Conservation (phyloP, 2,329 filamentous ascomycete species). For the Didymella lethalis region DNA sequence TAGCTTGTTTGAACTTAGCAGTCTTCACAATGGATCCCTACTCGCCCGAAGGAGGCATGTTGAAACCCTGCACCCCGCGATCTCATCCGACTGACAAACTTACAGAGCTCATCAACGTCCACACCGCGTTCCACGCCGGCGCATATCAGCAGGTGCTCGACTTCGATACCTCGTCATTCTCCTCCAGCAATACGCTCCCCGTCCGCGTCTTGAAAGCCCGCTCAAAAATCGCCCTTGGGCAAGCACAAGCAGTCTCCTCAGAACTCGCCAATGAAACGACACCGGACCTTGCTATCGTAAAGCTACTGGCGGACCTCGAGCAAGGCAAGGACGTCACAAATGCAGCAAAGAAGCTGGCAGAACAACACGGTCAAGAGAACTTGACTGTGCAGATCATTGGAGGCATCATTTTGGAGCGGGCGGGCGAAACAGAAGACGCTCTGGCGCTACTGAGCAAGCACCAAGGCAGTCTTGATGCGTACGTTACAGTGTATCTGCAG, state of each 20-base stretch:
- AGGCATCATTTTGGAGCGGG: slow-evolving; percentile 81
- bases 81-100: no score
- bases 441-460: slow-evolving; percentile 81
- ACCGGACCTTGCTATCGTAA: slow-evolving; percentile 79
- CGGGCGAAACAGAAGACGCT: slow-evolving; percentile 85
- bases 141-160: slow-evolving; percentile 88
- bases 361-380: slow-evolving; percentile 72
- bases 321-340: slow-evolving; percentile 55
- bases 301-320: slow-evolving; percentile 73
- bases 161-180: slow-evolving; percentile 83
- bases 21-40: slow-evolving; percentile 62
- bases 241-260: slow-evolving; percentile 75
- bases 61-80: no score
- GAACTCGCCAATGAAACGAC: slow-evolving; percentile 69
- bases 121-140: slow-evolving; percentile 74
- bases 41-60: slow-evolving; percentile 67
- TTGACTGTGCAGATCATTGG: slow-evolving; percentile 79
- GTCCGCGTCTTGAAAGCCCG: slow-evolving; percentile 81
- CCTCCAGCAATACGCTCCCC: slow-evolving; percentile 76
- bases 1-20: no score
- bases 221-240: slow-evolving; percentile 81
- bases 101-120: slow-evolving; percentile 71
- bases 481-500: slow-evolving; percentile 29
- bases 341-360: slow-evolving; percentile 73
- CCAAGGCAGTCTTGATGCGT: slow-evolving; percentile 82